Evolutionary conservation across 1,139 yeast species (phyloP).

Genomic region (Magnusiomyces magnusii): DNA sequence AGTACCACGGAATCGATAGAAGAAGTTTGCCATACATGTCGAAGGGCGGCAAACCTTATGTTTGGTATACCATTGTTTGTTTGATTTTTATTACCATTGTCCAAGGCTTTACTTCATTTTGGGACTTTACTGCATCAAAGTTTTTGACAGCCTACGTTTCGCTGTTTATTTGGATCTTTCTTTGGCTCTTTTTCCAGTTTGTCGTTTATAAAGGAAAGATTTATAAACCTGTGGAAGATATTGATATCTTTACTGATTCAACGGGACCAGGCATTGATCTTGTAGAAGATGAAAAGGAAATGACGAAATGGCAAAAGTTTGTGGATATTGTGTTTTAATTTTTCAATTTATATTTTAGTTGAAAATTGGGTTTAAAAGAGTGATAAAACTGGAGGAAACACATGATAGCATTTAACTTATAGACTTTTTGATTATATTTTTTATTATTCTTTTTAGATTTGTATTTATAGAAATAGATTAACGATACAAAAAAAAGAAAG

Average conservation of each 20-base stretch:
- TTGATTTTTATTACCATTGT: constrained; percentile 49
- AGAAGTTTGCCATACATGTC: constrained; percentile 64
- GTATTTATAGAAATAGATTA: neutral
- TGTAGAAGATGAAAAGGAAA: constrained; percentile 18
- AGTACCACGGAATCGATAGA: constrained; percentile 52
- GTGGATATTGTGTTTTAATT: constrained; percentile 14
- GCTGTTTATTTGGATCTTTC: constrained; percentile 44
- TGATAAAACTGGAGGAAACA: too few relatives aligned
- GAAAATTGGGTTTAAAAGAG: too few relatives aligned
- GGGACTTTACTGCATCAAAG: constrained; percentile 49
- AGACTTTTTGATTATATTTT: neutral
- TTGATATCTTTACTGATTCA: constrained; percentile 74
- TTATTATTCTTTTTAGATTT: too few relatives aligned
- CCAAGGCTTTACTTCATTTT: constrained; percentile 64
- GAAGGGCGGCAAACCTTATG: constrained; percentile 41
- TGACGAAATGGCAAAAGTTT: constrained; percentile 7
- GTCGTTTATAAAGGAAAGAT: constrained; percentile 13
- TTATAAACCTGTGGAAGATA: constrained; percentile 42
- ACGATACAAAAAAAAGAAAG: neutral
- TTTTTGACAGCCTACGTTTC: constrained; percentile 69
- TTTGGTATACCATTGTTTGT: constrained; percentile 51
- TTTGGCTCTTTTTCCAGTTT: constrained; percentile 50
- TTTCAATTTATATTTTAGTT: too few relatives aligned
- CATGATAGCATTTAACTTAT: too few relatives aligned
- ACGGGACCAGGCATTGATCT: constrained; percentile 43